phyloP scores from a whole-genome alignment of 2,329 filamentous ascomycete genomes.

The Pyricularia sp. region DNA sequence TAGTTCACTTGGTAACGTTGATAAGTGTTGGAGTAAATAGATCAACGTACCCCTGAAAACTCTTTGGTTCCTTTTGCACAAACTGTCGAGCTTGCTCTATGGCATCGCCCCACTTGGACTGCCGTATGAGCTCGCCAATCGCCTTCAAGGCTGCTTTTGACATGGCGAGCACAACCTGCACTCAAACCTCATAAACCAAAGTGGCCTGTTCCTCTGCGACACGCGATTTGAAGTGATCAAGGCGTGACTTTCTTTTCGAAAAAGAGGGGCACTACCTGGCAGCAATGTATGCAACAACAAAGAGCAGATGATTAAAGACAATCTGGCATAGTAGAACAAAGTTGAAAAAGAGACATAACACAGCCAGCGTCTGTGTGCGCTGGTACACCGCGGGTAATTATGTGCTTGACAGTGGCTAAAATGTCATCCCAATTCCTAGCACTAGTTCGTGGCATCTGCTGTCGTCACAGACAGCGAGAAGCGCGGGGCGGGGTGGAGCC shows the following conservation, averaged over 20 bases:
- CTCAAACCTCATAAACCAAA: no score
- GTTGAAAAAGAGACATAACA: not conserved
- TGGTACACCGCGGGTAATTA: not conserved
- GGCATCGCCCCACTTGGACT: conserved; percentile 70
- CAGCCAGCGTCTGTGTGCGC: not conserved
- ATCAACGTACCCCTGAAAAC: conserved; percentile 66
- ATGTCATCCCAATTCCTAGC: not conserved
- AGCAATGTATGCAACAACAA: not conserved
- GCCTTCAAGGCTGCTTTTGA: conserved; percentile 71
- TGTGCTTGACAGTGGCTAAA: not conserved
- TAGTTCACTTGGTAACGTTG: not conserved
- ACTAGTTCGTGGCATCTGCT: not conserved
- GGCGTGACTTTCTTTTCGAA: not conserved
- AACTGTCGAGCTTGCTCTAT: conserved; percentile 59
- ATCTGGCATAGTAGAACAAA: not conserved
- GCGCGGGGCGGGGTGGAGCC: not conserved
- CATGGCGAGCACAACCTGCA: not conserved
- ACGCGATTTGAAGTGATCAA: not conserved
- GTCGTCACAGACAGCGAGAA: not conserved
- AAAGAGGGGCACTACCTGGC: not conserved
- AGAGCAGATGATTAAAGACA: not conserved
- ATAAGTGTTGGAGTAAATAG: not conserved
- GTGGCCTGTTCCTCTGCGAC: not conserved
- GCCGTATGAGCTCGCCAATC: conserved; percentile 68
- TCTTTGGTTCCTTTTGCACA: conserved; percentile 63